Percentiles rank a stretch among this genome's conserved stretches.
These are phyloP conservation scores for Calocybe indica DNA, from an alignment of 768 basidiomycete species.

Conservation along the genomic window DNA sequence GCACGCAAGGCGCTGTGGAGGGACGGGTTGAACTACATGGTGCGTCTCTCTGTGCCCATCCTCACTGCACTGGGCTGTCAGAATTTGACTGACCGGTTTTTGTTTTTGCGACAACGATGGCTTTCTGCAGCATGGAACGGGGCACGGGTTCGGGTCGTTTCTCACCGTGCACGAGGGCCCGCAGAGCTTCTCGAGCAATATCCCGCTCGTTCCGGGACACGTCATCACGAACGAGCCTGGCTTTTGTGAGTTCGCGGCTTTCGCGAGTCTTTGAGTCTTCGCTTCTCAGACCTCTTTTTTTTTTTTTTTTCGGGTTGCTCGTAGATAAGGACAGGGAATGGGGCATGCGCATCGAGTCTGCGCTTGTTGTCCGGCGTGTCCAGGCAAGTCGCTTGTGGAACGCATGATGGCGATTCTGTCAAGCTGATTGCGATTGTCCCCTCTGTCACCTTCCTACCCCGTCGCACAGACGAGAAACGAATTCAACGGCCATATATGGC, in stretches of 20 bases:
- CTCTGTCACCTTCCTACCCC: not conserved
- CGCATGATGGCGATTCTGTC: not conserved
- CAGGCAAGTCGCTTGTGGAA: slow-evolving; percentile 31
- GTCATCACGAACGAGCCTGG: slow-evolving; percentile 94
- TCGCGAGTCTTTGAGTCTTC: slow-evolving; percentile 6
- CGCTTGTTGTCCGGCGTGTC: slow-evolving; percentile 64
- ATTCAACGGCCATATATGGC: slow-evolving; percentile 74
- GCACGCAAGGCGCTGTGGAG: slow-evolving; percentile 88
- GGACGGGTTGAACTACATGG: slow-evolving; percentile 77
- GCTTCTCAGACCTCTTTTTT: slow-evolving; percentile 2
- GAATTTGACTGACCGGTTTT: too few species aligned
- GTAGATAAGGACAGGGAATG: slow-evolving; percentile 71
- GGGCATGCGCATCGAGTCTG: slow-evolving; percentile 92
- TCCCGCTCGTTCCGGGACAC: slow-evolving; percentile 77
- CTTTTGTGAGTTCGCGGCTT: slow-evolving; percentile 55
- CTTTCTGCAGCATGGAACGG: slow-evolving; percentile 74
- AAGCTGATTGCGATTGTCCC: not conserved
- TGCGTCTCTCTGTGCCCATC: slow-evolving; percentile 26
- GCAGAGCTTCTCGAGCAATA: slow-evolving; percentile 65
- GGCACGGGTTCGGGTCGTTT: slow-evolving; percentile 87
- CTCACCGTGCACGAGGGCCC: slow-evolving; percentile 84
- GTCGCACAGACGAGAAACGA: slow-evolving; percentile 57
- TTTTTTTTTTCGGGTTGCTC: not conserved
- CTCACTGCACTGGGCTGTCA: slow-evolving; percentile 5
- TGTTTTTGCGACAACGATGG: not conserved